Conservation (phyloP, 208 protist genomes). For the Lotmaria passim region DNA sequence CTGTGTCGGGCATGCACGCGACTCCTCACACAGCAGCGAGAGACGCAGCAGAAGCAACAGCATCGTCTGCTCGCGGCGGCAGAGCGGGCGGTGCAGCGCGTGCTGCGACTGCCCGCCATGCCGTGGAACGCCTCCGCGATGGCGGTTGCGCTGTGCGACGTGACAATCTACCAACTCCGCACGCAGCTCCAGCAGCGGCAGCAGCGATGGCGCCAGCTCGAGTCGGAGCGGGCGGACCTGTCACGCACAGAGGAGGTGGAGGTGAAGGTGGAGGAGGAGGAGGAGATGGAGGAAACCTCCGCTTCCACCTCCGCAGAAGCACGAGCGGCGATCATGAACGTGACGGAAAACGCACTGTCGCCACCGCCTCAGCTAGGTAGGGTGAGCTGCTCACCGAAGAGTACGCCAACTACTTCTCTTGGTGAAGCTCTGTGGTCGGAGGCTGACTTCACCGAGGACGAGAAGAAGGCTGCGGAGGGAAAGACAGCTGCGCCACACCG, state of each 20-base stretch:
- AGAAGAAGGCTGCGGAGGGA: background rate
- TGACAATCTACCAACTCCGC: constrained; percentile 24
- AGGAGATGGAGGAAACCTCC: background rate
- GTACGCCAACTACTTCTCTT: background rate
- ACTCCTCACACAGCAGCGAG: background rate
- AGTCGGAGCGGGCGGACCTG: background rate
- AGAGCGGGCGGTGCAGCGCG: constrained; percentile 23
- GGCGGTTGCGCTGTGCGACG: constrained; percentile 23
- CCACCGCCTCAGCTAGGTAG: no score
- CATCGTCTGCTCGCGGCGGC: constrained; percentile 31
- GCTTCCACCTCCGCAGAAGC: background rate
- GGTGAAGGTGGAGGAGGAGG: background rate
- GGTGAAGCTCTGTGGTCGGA: constrained; percentile 8
- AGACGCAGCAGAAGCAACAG: constrained; percentile 22
- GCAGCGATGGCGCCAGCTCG: constrained; percentile 11
- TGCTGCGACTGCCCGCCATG: constrained; percentile 9
- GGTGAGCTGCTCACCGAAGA: no score
- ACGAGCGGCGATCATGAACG: no score
- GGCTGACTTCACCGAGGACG: background rate
- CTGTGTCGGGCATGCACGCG: background rate
- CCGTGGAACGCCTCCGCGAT: constrained; percentile 21
- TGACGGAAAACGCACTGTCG: no score
- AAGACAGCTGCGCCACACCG: background rate
- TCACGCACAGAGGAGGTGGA: background rate
- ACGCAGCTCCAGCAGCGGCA: constrained; percentile 22